phyloP scores from a whole-genome alignment of 768 basidiomycete genomes.

The Tylopilus vinaceipallidus region DNA sequence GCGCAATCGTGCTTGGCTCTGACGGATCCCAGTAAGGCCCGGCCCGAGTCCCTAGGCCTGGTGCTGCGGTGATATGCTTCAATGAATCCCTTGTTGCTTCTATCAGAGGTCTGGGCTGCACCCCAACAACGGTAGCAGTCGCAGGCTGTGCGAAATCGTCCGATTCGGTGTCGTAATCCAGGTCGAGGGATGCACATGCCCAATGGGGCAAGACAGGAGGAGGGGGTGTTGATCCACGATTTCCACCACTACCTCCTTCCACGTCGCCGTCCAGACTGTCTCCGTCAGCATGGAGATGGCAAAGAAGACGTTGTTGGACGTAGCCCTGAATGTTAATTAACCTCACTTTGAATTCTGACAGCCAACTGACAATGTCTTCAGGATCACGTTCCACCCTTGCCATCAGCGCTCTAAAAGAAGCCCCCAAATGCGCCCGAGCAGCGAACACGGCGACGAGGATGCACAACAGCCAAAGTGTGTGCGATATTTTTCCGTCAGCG shows the following conservation, averaged over 20 bases:
- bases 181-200: constrained; percentile 6
- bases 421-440: constrained; percentile 6
- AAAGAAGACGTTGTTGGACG: constrained; percentile 21
- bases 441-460: constrained; percentile 29
- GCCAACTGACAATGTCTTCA: constrained; percentile 8
- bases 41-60: constrained; percentile 4
- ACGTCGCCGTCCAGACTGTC: constrained; percentile 17
- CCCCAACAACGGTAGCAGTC: neutral
- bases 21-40: neutral
- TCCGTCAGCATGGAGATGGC: constrained; percentile 11
- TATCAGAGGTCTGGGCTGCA: constrained; percentile 6
- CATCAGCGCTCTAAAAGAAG: constrained; percentile 17
- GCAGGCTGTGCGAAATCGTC: constrained; percentile 15
- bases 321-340: constrained; percentile 26
- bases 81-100: neutral
- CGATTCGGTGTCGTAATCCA: constrained; percentile 21
- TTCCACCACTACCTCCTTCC: constrained; percentile 18
- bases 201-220: constrained; percentile 25
- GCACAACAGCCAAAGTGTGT: constrained; percentile 48
- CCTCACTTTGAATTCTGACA: constrained; percentile 23
- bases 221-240: constrained; percentile 21
- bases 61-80: constrained; percentile 5
- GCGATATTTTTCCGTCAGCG: constrained; percentile 51
- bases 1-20: neutral
- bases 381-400: constrained; percentile 10